These are phyloP conservation scores for Mycena polygramma DNA, from an alignment of 768 basidiomycete genomes.

Conservation along the genomic window DNA sequence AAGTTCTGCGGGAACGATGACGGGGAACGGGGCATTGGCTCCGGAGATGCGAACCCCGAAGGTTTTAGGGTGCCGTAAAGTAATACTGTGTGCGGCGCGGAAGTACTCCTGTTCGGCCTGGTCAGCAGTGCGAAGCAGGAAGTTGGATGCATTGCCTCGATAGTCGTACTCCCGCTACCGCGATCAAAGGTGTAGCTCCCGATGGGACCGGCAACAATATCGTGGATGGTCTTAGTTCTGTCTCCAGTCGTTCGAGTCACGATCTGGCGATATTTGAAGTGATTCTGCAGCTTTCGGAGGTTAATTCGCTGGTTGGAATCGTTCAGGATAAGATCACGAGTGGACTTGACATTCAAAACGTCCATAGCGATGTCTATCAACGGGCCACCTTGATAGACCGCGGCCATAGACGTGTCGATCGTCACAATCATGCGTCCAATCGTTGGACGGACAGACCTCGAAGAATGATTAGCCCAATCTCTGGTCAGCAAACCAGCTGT, in stretches of 20 bases:
- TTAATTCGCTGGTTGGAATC: constrained; percentile 25
- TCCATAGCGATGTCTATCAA: constrained; percentile 50
- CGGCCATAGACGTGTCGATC: constrained; percentile 60
- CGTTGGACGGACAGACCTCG: constrained; percentile 62
- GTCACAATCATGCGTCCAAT: constrained; percentile 56
- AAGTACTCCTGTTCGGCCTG: constrained; percentile 58
- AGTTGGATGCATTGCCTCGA: constrained; percentile 50
- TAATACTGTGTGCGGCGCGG: constrained; percentile 47
- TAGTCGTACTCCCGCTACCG: constrained; percentile 51
- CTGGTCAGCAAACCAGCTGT: not conserved
- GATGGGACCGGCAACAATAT: constrained; percentile 50
- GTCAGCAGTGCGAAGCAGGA: not conserved
- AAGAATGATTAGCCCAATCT: not conserved
- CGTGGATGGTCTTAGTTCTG: constrained; percentile 51
- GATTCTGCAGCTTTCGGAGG: constrained; percentile 50
- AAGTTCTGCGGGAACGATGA: constrained; percentile 65
- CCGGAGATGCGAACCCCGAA: constrained; percentile 54
- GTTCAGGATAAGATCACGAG: constrained; percentile 49
- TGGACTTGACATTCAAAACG: constrained; percentile 42
- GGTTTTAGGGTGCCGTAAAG: constrained; percentile 49
- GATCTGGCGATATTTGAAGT: constrained; percentile 53
- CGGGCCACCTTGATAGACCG: constrained; percentile 53
- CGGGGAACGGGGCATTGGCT: constrained; percentile 42
- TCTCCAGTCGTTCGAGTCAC: constrained; percentile 44
- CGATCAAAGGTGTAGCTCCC: constrained; percentile 56